Base-by-base conservation (phyloP, 768 basidiomycete genomes). In the Fistulinella prunicolor region DNA sequence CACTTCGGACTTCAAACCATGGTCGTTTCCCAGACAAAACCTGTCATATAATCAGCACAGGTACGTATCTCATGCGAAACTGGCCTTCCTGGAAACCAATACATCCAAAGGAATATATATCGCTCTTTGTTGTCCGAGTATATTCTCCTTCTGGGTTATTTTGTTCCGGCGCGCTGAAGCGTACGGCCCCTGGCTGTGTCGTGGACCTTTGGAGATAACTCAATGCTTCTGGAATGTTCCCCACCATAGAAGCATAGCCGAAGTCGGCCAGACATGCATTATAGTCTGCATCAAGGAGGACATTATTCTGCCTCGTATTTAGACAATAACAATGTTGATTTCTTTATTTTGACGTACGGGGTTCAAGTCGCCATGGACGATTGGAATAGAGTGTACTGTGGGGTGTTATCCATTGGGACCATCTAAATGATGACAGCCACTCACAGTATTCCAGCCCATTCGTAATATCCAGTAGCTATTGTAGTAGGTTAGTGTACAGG, bases 121-220 rank as follows among this genome's bases (percentile, higher is more conserved):
- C 50, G 14, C 46, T 55, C 47, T 47, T 47, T 3, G 39, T 43
- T 8, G 50, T 55, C 3, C 9, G 23, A 7, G 10, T 38, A 12
- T 10, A 21, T 10, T 17, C 30, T 23, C 26, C 42, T 17, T 68
- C 61, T 9, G 59, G 47, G 24, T 56, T 21, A 2, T 76, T 12
- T 42, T 41, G 59, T 17, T 67, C 55, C 0, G 72, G 60, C 42
- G 75, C 76, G 9, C 71, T 68, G 72, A 73, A 76, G 0, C 76
- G 68, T 24, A 75, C 63, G n/a, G 74, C 16, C 4, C 35, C 35
- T 7, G 16, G 35, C 17, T 16, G 16, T 19, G 10, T 13, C 4
- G n/a, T 36, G 10, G 35, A 17, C 35, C 4, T 8, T 36, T 36
- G 35, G 10, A 19, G 35, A 19, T 36, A 36, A 10, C 7, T 19